Conservation (phyloP, 495 filamentous ascomycete species). For the Pseudevernia furfuracea region DNA sequence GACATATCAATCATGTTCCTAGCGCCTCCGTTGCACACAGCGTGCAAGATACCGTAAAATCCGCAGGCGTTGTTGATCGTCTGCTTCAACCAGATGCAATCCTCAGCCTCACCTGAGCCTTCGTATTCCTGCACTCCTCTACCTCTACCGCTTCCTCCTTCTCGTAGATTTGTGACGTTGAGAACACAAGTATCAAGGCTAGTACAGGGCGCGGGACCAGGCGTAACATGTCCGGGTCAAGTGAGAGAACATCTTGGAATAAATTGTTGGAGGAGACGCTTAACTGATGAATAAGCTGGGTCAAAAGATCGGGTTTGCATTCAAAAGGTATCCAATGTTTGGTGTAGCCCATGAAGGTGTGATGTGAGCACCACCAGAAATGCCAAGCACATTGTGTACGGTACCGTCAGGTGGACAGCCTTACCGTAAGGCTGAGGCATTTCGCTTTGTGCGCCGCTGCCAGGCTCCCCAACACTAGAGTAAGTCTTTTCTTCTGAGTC, state of each 20-base stretch:
- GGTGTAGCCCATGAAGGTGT: neutral
- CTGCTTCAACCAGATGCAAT: slow-evolving; percentile 31
- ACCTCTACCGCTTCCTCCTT: no score
- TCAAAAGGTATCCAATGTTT: slow-evolving; percentile 6
- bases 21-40: slow-evolving; percentile 24
- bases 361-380: neutral
- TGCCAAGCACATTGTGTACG: no score
- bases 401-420: no score
- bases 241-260: slow-evolving; percentile 30
- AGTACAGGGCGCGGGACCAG: slow-evolving; percentile 25
- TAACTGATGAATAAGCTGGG: slow-evolving; percentile 31
- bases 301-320: slow-evolving; percentile 29
- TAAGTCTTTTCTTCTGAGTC: no score
- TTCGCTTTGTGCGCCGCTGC: no score
- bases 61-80: slow-evolving; percentile 36
- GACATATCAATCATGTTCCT: neutral
- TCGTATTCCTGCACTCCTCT: slow-evolving; percentile 7
- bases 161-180: slow-evolving; percentile 19
- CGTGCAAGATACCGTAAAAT: slow-evolving; percentile 31
- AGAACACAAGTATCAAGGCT: slow-evolving; percentile 27
- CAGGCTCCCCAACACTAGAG: no score
- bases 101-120: slow-evolving; percentile 9
- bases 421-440: no score
- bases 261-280: slow-evolving; percentile 23
- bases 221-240: slow-evolving; percentile 28